phyloP scores from a whole-genome alignment of 164 flowering plant species.

The Liriodendron chinense region DNA sequence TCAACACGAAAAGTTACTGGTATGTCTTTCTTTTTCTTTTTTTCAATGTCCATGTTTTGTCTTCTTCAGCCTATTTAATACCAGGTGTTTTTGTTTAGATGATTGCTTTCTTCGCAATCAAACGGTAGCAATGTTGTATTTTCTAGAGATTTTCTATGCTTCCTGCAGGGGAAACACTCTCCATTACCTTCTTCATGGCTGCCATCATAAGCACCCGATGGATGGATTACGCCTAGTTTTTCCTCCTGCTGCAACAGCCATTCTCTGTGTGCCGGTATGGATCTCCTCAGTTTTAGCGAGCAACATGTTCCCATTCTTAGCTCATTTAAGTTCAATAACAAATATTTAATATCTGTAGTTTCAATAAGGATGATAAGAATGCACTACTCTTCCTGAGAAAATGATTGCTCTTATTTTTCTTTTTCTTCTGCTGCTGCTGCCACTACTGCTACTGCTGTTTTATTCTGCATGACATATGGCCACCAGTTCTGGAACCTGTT shows the following conservation, averaged over 20 bases:
- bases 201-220: conserved; percentile 98
- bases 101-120: not conserved
- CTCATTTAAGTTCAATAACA: not conserved
- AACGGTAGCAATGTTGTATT: not conserved
- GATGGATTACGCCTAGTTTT: conserved; percentile 93
- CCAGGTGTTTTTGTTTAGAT: not conserved
- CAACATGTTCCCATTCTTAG: not conserved
- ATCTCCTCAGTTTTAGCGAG: not conserved
- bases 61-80: not conserved
- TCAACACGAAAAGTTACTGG: conserved; percentile 84
- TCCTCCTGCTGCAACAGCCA: conserved; percentile 89
- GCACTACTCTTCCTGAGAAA: not conserved
- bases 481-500: conserved; percentile 75
- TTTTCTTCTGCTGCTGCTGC: not conserved
- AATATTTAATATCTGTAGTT: not conserved
- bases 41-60: not conserved
- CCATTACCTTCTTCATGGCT: conserved; percentile 96
- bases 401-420: not conserved
- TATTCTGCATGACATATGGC: not conserved
- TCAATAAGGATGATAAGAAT: not conserved
- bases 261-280: conserved; percentile 66
- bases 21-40: conserved; percentile 23
- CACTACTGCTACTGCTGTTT: conserved; percentile 1
- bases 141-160: conserved; percentile 6
- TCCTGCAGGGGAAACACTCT: conserved; percentile 74